Conservation (phyloP, 202 grass and related monocot genomes). For the Schoenoplectus triqueter region DNA sequence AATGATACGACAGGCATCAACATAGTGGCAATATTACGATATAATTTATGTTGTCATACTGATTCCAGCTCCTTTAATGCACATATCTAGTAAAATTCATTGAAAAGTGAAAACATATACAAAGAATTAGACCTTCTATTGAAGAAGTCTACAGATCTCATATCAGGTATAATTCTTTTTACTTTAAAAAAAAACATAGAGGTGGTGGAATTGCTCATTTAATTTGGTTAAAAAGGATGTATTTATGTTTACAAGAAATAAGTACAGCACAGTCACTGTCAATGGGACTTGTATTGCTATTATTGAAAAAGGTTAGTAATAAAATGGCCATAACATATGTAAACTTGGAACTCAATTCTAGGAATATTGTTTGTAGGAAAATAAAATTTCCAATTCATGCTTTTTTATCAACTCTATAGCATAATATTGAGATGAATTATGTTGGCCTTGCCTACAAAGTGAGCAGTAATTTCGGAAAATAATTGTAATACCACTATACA, state of each 20-base stretch:
- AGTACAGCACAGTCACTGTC: not conserved
- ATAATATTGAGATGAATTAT: too few relatives aligned
- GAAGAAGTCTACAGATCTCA: not conserved
- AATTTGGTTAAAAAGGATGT: not conserved
- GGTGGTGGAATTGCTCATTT: not conserved
- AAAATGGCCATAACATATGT: not conserved
- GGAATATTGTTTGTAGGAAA: too few relatives aligned
- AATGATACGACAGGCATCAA: constrained; percentile 97
- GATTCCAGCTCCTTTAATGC: constrained; percentile 89
- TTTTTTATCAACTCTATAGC: too few relatives aligned
- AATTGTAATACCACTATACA: too few relatives aligned
- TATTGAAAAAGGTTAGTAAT: not conserved
- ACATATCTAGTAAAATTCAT: constrained; percentile 56
- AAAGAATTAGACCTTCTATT: not conserved
- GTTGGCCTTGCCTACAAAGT: too few relatives aligned
- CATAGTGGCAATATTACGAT: constrained; percentile 75
- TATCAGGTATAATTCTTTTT: constrained; percentile 5
- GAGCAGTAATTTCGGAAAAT: too few relatives aligned
- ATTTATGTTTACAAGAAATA: not conserved
- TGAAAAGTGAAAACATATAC: not conserved
- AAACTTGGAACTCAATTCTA: not conserved
- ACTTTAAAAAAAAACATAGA: not conserved
- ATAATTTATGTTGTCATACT: constrained; percentile 92
- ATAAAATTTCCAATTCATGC: too few relatives aligned
- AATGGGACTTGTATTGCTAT: not conserved